phyloP scores from a whole-genome alignment of 208 protist species.

The Angomonas deanei region DNA sequence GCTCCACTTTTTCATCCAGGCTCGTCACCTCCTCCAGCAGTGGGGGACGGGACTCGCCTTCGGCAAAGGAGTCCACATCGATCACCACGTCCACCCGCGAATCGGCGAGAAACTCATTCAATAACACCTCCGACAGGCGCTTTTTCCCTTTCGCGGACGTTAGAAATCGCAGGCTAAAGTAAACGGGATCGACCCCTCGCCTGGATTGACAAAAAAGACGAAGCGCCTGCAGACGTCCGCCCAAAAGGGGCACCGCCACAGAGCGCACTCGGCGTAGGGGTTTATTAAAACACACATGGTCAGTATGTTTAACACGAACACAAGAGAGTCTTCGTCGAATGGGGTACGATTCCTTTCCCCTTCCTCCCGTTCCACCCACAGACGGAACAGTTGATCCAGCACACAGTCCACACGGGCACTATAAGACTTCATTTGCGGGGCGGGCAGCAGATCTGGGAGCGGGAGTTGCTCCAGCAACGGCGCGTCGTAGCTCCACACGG shows the following conservation, averaged over 20 bases:
- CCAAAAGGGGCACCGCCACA: slow-evolving; percentile 16
- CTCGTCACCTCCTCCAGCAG: not conserved
- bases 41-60: slow-evolving; percentile 24
- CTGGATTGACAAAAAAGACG: slow-evolving; percentile 22
- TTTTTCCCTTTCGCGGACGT: slow-evolving; percentile 38
- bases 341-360: not conserved
- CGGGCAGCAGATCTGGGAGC: not conserved
- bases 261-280: slow-evolving; percentile 17
- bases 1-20: not conserved
- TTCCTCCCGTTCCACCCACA: not conserved
- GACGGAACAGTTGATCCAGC: not conserved
- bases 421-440: too few species aligned
- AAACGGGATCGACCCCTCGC: slow-evolving; percentile 35
- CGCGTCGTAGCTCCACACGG: not conserved
- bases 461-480: not conserved
- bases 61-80: slow-evolving; percentile 23
- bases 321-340: slow-evolving; percentile 56
- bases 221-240: slow-evolving; percentile 14
- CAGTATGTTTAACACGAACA: slow-evolving; percentile 32
- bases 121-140: slow-evolving; percentile 25
- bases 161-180: slow-evolving; percentile 40
- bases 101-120: slow-evolving; percentile 27
- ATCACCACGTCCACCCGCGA: slow-evolving; percentile 31
- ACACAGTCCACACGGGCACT: not conserved
- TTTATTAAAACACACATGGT: slow-evolving; percentile 23